A percentile compares a stretch with the other conserved stretches of the same genome.
These are phyloP conservation scores for Zancudomyces culisetae DNA, from an alignment of 371 early-diverging fungal species.

Conservation along the genomic window DNA sequence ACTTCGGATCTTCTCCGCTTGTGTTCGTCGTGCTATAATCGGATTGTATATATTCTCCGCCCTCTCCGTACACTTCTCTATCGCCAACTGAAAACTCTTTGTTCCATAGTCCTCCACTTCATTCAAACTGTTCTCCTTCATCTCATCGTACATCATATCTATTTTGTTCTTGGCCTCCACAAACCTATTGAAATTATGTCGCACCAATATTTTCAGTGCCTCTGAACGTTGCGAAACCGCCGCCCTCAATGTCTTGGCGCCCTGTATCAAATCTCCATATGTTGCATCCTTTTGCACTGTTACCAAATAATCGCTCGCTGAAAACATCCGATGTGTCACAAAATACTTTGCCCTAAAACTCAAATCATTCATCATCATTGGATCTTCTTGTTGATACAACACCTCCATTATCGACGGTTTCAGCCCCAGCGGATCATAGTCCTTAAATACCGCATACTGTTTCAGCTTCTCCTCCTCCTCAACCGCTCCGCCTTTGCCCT, in stretches of 20 bases:
- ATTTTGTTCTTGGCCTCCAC: conserved; percentile 88
- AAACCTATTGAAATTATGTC: conserved; percentile 88
- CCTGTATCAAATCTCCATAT: conserved; percentile 56
- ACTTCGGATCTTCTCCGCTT: conserved; percentile 75
- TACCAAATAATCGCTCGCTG: conserved; percentile 54
- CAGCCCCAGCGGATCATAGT: conserved; percentile 2
- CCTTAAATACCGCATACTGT: conserved; percentile 1
- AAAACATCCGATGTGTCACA: conserved; percentile 47
- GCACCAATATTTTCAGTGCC: conserved; percentile 67
- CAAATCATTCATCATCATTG: background rate
- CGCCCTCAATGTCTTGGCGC: conserved; percentile 42
- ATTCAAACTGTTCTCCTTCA: conserved; percentile 63
- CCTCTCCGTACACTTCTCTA: conserved; percentile 27
- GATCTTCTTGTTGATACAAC: background rate
- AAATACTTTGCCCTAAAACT: conserved; percentile 14
- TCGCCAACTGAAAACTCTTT: conserved; percentile 31
- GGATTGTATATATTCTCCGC: conserved; percentile 76
- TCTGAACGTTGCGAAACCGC: conserved; percentile 69
- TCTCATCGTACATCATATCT: conserved; percentile 78
- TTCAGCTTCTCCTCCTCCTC: background rate
- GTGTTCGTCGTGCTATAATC: conserved; percentile 60
- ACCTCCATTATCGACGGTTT: background rate
- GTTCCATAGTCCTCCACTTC: conserved; percentile 66
- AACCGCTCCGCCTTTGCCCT: background rate
- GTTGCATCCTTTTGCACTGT: conserved; percentile 68